These are phyloP conservation scores for Citeromyces nyonsensis DNA, from an alignment of 805 yeast species.

Conservation along the genomic window DNA sequence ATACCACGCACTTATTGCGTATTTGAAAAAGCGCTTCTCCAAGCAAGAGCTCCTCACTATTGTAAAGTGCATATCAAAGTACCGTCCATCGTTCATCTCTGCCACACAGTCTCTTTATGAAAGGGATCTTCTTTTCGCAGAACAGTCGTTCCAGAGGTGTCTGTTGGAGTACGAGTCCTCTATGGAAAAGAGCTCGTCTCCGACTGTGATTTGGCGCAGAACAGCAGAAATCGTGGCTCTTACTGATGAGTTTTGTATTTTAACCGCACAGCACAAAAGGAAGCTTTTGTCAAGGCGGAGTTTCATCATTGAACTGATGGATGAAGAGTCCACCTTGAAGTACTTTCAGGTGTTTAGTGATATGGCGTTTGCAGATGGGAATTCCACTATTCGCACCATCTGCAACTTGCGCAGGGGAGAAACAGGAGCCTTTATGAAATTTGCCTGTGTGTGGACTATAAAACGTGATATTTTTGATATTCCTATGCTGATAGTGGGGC, in stretches of 20 bases:
- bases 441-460: constrained; percentile 77
- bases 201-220: constrained; percentile 75
- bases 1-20: constrained; percentile 42
- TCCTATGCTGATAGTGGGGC: constrained; percentile 76
- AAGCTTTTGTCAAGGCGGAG: constrained; percentile 43
- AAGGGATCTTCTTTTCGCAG: constrained; percentile 51
- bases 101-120: constrained; percentile 62
- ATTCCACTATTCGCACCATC: constrained; percentile 32
- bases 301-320: constrained; percentile 73
- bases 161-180: constrained; percentile 37
- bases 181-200: constrained; percentile 52
- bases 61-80: constrained; percentile 44
- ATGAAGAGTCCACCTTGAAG: constrained; percentile 56
- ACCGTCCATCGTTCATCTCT: constrained; percentile 64
- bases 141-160: constrained; percentile 39
- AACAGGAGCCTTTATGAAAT: constrained; percentile 27
- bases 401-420: constrained; percentile 25
- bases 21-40: constrained; percentile 34
- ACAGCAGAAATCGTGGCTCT: constrained; percentile 77
- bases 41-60: constrained; percentile 21
- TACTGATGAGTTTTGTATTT: constrained; percentile 56
- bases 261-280: constrained; percentile 48
- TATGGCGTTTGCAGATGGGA: constrained; percentile 55
- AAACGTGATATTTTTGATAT: constrained; percentile 73
- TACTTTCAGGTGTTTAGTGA: constrained; percentile 61